Evolutionary conservation across 2,329 filamentous ascomycete genomes (phyloP), one percentile per base, ranked within the genome.

Genomic region (Alternaria arborescens): DNA sequence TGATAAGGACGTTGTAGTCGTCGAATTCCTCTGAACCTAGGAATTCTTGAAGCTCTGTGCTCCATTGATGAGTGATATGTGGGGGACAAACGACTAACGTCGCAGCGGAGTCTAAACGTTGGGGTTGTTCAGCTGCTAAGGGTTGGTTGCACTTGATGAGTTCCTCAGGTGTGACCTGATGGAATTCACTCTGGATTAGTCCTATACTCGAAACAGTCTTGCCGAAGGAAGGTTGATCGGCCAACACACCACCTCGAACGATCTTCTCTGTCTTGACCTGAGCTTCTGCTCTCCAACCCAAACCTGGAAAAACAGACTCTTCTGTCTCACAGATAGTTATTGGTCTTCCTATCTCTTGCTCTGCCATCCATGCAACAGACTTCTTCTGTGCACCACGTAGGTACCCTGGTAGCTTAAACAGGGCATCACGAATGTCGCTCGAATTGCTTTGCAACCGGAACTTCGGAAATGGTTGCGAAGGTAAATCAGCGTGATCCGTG

Each of bases 191-290:
- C 36, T 86, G 80, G 30, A 89, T 83, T 8, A 90, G 74, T 1
- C 82, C 87, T 12, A 91, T 79, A 2, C 83, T 84, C 0, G 85
- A 84, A 1, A 87, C 84, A 0, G 89, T 91, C 68, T 91, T 91
- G 0, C 89, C 89, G 69, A 88, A 88, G 0, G 87, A 88, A 34
- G 89, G 87, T 44, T 86, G 82, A 68, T 90, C 87, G 2, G 88
- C 88, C 34, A 90, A 79, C 18, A 91, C 81, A 5, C 88, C 89
- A 12, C 89, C 88, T 18, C 82, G 82, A 41, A 88, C 62, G 32
- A 60, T 36, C 53, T 79, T 50, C n/a, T 38, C n/a, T 36, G 79
- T 71, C 60, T 81, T 67, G n/a, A 82, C 84, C n/a, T 74, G 77
- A 1, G 80, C 87, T 71, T 89, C 88, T 2, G 83, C 82, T 58